Evolutionary conservation across 306 rosid genomes (phyloP).

Genomic region (Castanopsis chinensis): DNA sequence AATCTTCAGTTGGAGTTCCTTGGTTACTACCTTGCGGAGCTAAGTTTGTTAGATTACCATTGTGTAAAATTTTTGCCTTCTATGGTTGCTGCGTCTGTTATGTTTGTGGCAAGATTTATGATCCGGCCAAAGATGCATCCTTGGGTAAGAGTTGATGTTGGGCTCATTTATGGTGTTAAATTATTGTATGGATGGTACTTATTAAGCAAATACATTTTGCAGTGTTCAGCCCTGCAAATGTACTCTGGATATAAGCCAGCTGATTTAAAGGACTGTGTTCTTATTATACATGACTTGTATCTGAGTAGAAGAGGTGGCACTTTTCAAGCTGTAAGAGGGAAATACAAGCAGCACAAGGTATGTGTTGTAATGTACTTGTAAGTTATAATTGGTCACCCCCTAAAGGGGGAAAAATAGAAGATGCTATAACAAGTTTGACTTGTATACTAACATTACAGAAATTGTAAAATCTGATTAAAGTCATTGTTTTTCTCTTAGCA

Average conservation of each 20-base stretch:
- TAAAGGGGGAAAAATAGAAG: not conserved
- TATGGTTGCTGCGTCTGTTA: slow-evolving; percentile 76
- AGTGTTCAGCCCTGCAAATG: slow-evolving; percentile 45
- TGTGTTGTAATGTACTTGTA: not conserved
- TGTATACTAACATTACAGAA: not conserved
- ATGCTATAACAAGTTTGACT: not conserved
- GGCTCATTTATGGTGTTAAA: not conserved
- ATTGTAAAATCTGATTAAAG: slow-evolving; percentile 8
- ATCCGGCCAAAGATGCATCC: slow-evolving; percentile 55
- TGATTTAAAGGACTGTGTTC: slow-evolving; percentile 62
- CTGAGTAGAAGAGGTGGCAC: slow-evolving; percentile 65
- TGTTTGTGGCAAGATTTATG: slow-evolving; percentile 71
- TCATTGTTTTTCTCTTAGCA: slow-evolving; percentile 35
- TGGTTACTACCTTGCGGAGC: slow-evolving; percentile 74
- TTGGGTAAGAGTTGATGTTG: slow-evolving; percentile 54
- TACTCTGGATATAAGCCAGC: slow-evolving; percentile 59
- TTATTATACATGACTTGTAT: slow-evolving; percentile 66
- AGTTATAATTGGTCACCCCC: too few species aligned
- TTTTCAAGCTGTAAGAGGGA: slow-evolving; percentile 65
- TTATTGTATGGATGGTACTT: not conserved
- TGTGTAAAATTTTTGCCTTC: slow-evolving; percentile 81
- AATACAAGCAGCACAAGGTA: slow-evolving; percentile 90
- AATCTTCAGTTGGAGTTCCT: slow-evolving; percentile 74
- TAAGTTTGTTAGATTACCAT: slow-evolving; percentile 76
- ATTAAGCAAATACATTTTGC: slow-evolving; percentile 11